These are phyloP conservation scores for Coprinopsis marcescibilis DNA, from an alignment of 768 basidiomycete species.

Conservation along the genomic window DNA sequence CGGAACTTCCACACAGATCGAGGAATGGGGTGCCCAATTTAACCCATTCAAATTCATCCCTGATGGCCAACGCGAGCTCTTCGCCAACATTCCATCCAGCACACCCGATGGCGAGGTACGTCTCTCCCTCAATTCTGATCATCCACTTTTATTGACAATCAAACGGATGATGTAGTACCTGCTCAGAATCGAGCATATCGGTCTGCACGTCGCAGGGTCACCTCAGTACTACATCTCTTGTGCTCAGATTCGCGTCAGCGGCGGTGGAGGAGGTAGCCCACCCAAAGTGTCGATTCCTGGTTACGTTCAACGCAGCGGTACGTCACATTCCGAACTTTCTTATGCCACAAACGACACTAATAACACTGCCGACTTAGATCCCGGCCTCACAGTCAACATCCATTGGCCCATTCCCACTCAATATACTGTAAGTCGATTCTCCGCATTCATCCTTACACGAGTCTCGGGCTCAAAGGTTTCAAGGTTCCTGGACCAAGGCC, in stretches of 20 bases:
- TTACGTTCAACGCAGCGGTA: constrained; percentile 26
- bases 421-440: constrained; percentile 7
- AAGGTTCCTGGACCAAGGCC: neutral
- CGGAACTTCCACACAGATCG: no score
- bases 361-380: constrained; percentile 4
- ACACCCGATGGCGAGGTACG: constrained; percentile 30
- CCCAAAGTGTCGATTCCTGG: constrained; percentile 38
- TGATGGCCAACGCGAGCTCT: constrained; percentile 22
- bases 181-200: constrained; percentile 37
- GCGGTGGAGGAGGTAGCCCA: constrained; percentile 35
- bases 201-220: constrained; percentile 34
- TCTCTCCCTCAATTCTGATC: neutral
- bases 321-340: constrained; percentile 2
- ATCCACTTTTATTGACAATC: neutral
- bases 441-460: neutral
- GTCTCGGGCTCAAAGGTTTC: neutral
- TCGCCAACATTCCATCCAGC: constrained; percentile 27
- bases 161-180: constrained; percentile 24
- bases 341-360: neutral
- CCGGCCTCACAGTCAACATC: constrained; percentile 17
- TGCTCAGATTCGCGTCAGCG: constrained; percentile 35
- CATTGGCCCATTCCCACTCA: constrained; percentile 14
- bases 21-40: constrained; percentile 24
- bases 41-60: constrained; percentile 25
- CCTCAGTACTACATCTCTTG: constrained; percentile 40